Evolutionary conservation across 2,329 filamentous ascomycete genomes (phyloP).

Genomic region (Xylariaceae sp.): DNA sequence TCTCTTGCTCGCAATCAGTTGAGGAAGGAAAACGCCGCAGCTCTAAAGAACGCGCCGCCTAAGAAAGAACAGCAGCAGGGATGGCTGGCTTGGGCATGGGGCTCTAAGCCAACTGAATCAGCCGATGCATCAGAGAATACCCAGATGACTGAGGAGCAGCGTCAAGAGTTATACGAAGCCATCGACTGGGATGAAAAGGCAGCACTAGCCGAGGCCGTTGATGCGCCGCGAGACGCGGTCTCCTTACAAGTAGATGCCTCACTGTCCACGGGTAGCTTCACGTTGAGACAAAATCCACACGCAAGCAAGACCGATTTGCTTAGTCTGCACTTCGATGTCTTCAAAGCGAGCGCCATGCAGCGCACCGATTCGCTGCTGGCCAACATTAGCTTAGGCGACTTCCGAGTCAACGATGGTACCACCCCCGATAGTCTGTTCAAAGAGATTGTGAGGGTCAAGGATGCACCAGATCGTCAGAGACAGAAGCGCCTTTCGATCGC

Average conservation of each 20-base stretch:
- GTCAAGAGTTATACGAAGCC: conserved; percentile 91
- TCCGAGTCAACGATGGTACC: conserved; percentile 93
- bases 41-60: conserved; percentile 60
- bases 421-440: conserved; percentile 86
- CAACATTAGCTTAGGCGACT: conserved; percentile 83
- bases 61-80: conserved; percentile 64
- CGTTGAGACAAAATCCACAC: conserved; percentile 78
- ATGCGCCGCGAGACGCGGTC: conserved; percentile 82
- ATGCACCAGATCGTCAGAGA: conserved; percentile 55
- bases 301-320: conserved; percentile 75
- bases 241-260: conserved; percentile 91
- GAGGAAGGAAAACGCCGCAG: conserved; percentile 86
- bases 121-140: conserved; percentile 67
- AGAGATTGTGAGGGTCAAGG: conserved; percentile 94
- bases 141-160: conserved; percentile 89
- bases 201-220: conserved; percentile 78
- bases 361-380: conserved; percentile 85
- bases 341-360: conserved; percentile 84
- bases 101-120: conserved; percentile 58
- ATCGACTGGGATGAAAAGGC: conserved; percentile 99
- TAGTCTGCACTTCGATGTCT: conserved; percentile 88
- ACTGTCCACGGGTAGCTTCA: conserved; percentile 94
- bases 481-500: conserved; percentile 47
- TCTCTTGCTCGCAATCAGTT: conserved; percentile 90
- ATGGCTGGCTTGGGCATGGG: conserved; percentile 92